Percentiles rank a stretch among this genome's conserved stretches.
phyloP scores from a whole-genome alignment of 805 yeast genomes.

The Candida krabiensis region DNA sequence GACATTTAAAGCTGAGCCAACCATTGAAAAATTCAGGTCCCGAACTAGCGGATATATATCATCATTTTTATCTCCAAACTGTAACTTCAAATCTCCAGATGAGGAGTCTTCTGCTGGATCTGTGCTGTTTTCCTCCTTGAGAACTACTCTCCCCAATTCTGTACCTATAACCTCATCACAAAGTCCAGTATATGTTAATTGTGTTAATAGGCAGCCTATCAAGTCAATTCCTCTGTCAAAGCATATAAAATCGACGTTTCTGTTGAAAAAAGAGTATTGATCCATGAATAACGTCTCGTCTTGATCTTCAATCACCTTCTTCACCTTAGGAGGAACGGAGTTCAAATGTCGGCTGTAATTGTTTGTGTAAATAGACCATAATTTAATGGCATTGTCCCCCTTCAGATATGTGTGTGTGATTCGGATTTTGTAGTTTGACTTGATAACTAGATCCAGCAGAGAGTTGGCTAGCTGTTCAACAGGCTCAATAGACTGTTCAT shows the following conservation, averaged over 20 bases:
- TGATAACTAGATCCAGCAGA: conserved; percentile 43
- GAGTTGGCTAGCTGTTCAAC: conserved; percentile 49
- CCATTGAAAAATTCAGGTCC: conserved; percentile 72
- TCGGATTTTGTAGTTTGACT: conserved; percentile 42
- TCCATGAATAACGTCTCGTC: conserved; percentile 36
- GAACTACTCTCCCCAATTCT: conserved; percentile 37
- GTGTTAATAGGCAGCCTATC: conserved; percentile 68
- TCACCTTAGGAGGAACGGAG: conserved; percentile 34
- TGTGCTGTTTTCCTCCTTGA: conserved; percentile 8
- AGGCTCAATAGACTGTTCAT: conserved; percentile 44
- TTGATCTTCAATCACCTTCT: conserved; percentile 31
- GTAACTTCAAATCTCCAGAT: conserved; percentile 14
- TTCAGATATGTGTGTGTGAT: conserved; percentile 57
- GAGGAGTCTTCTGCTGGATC: conserved; percentile 2
- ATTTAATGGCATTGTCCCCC: conserved; percentile 55
- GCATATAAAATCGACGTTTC: conserved; percentile 69
- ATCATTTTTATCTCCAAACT: conserved; percentile 39
- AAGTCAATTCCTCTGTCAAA: conserved; percentile 78
- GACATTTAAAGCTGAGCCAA: conserved; percentile 70
- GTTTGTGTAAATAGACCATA: conserved; percentile 44
- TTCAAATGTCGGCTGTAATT: conserved; percentile 29
- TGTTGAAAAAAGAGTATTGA: conserved; percentile 33
- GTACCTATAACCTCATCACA: conserved; percentile 69
- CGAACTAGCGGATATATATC: conserved; percentile 51
- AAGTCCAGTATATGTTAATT: conserved; percentile 79